A percentile compares a stretch with the other conserved stretches of the same genome.
phyloP scores from a whole-genome alignment of 2,329 filamentous ascomycete species.

The Pyrenochaeta sp. region DNA sequence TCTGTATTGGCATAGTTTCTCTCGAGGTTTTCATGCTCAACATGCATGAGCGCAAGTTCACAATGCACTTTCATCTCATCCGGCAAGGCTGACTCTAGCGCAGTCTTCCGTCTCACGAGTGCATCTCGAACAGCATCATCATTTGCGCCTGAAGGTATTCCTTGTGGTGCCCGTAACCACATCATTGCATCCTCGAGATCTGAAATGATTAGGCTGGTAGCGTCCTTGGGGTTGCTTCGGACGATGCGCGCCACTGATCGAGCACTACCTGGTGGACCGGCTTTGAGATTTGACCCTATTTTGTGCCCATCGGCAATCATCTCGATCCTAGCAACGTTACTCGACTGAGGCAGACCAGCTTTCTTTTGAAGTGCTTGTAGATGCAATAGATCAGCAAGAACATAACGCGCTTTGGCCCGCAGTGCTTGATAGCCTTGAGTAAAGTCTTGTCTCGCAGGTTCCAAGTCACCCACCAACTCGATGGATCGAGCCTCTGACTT shows the following conservation, averaged over 20 bases:
- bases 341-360: conserved; percentile 25
- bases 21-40: conserved; percentile 45
- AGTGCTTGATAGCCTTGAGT: conserved; percentile 34
- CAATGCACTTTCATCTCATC: conserved; percentile 34
- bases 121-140: conserved; percentile 35
- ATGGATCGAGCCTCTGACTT: conserved; percentile 5
- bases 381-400: conserved; percentile 36
- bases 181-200: conserved; percentile 37
- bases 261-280: conserved; percentile 23
- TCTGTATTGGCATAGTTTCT: conserved; percentile 47
- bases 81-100: conserved; percentile 33
- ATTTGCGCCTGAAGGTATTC: conserved; percentile 15
- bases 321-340: conserved; percentile 25
- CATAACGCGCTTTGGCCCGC: conserved; percentile 27
- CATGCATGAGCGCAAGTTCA: conserved; percentile 46
- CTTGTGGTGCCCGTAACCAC: conserved; percentile 29
- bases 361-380: conserved; percentile 37
- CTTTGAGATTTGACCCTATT: neutral
- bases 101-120: conserved; percentile 36
- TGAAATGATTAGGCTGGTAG: conserved; percentile 25
- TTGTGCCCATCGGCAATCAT: conserved; percentile 25
- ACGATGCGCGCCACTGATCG: conserved; percentile 36
- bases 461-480: conserved; percentile 25
- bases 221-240: conserved; percentile 27
- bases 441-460: conserved; percentile 32